Evolutionary conservation across 1,284 basidiomycete species (phyloP), one percentile per base, ranked within the genome.

Genomic region (Volvariella volvacea): DNA sequence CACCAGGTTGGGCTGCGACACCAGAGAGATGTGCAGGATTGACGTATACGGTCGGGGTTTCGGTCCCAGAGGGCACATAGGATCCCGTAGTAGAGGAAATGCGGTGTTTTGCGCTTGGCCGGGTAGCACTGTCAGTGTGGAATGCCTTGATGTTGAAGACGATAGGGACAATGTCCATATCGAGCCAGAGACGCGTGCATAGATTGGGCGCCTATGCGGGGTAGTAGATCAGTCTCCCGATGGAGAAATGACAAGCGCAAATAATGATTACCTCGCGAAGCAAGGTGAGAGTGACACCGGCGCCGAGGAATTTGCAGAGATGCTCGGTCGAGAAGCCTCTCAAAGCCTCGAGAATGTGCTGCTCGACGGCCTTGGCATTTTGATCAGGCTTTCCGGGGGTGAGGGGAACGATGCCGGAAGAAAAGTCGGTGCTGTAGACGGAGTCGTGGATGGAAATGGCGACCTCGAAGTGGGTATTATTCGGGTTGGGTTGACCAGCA

Each of bases 111-210:
- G 87, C 60, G 59, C 84, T 87, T 49, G 80, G 80, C 30, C 80
- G 71, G 2, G 85, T 84, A 33, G 79, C 54, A 2, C 83, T 85
- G 53, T 88, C 84, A 3, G 83, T 86, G 59, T 86, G 83, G 74
- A 73, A 85, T 7, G 79, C 72, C 60, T 85, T 87, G 73, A 88
- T 87, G 64, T 87, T 87, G 70, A 88, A 88, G 19, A 86, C 85
- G 62, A 85, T 73, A 45, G 87, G 83, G 15, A 88, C 82, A 43
- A 88, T 78, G 58, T 88, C 84, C 60, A 82, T 60, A 41, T 83
- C 81, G 45, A 86, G 60, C 87, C 87, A 86, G 14, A 88, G 74
- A 41, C 78, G 78, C 33, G 85, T 88, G 63, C 83, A 85, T 21
- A 89, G 64, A 55, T 87, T 87, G 7, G 86, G 86, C 36, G 70